phyloP scores from a whole-genome alignment of 2,329 filamentous ascomycete genomes.

The Beauveria medogensis region DNA sequence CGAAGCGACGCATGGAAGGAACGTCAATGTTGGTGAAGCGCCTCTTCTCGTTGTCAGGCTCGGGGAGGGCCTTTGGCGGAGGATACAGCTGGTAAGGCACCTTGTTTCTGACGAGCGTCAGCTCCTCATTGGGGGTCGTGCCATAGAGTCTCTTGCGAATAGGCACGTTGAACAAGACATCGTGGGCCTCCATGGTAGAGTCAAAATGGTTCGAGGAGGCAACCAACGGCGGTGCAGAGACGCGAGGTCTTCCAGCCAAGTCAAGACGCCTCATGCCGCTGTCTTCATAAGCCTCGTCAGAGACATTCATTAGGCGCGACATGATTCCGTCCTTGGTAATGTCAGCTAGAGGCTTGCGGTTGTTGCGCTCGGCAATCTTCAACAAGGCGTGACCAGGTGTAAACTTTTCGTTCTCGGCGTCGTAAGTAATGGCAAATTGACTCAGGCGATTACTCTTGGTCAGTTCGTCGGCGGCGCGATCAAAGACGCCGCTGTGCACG shows the following conservation, averaged over 20 bases:
- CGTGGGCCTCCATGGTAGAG: conserved; percentile 57
- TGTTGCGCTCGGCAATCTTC: conserved; percentile 64
- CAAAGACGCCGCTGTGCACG: conserved; percentile 63
- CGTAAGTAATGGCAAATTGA: conserved; percentile 61
- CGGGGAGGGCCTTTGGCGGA: conserved; percentile 58
- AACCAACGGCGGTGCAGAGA: conserved; percentile 78
- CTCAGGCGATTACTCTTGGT: conserved; percentile 52
- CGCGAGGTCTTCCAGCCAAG: conserved; percentile 68
- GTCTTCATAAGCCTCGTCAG: conserved; percentile 53
- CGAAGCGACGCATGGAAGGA: conserved; percentile 94
- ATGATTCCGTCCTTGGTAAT: conserved; percentile 67
- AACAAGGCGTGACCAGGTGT: conserved; percentile 72
- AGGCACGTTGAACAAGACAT: conserved; percentile 67
- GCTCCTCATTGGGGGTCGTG: conserved; percentile 56
- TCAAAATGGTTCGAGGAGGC: conserved; percentile 65
- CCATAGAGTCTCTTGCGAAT: conserved; percentile 72
- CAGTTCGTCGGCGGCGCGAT: conserved; percentile 58
- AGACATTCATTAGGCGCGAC: conserved; percentile 70
- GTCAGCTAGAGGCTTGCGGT: conserved; percentile 58
- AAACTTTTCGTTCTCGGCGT: conserved; percentile 54
- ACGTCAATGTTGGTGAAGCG: conserved; percentile 87
- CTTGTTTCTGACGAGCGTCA: conserved; percentile 65
- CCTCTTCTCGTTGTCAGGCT: conserved; percentile 71
- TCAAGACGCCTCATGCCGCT: conserved; percentile 73
- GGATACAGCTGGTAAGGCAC: conserved; percentile 59